phyloP scores from a whole-genome alignment of 2,329 filamentous ascomycete genomes.

The Fusarium mundagurra region DNA sequence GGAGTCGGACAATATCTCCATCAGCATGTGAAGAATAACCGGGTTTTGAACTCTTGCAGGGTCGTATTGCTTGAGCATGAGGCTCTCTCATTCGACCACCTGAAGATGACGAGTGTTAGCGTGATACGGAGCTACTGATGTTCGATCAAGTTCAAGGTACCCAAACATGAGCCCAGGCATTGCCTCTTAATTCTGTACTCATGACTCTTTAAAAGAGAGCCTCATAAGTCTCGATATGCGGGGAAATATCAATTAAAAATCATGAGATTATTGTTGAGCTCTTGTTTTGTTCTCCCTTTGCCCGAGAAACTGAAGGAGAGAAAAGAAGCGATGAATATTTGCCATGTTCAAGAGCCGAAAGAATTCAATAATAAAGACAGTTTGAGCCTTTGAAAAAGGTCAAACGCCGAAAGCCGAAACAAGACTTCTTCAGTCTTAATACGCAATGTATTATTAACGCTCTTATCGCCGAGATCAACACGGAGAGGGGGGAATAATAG shows the following conservation, averaged over 20 bases:
- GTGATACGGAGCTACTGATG: neutral
- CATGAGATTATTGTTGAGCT: neutral
- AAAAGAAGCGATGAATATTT: neutral
- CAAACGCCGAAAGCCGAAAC: neutral
- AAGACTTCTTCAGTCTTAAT: neutral
- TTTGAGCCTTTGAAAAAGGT: too few species aligned
- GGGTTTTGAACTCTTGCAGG: conserved; percentile 14
- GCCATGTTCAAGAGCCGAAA: neutral
- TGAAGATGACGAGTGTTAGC: conserved; percentile 13
- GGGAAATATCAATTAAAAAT: conserved; percentile 1
- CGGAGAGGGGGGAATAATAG: neutral
- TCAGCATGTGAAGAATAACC: conserved; percentile 17
- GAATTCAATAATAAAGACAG: neutral
- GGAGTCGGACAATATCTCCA: neutral
- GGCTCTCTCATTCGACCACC: conserved; percentile 8
- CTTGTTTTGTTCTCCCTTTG: neutral
- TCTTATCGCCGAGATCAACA: neutral
- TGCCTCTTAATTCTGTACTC: neutral
- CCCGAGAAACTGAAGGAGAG: neutral
- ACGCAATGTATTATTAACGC: neutral
- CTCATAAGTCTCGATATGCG: conserved; percentile 1
- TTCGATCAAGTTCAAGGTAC: neutral
- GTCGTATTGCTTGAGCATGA: neutral
- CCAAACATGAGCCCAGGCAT: neutral
- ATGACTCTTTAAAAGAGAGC: neutral